Base-by-base conservation (phyloP, 441 rosid species). In the Lepidium campestre region DNA sequence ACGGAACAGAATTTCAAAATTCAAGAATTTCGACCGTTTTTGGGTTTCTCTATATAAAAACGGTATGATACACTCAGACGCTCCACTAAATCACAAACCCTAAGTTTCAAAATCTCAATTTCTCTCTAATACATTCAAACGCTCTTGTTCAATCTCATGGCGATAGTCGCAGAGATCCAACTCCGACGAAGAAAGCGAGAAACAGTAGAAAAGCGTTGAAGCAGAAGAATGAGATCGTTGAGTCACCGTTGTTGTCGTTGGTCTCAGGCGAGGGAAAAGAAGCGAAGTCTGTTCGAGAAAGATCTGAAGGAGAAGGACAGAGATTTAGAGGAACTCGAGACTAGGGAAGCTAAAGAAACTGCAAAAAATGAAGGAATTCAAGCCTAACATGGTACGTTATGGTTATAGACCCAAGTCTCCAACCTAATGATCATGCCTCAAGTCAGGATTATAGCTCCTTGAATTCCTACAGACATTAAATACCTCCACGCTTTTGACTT, bases 281-380 rank as follows among this genome's bases (percentile, higher is more conserved):
- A 29, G 29, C 31, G 29, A 67, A 64, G 71, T 79, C 88, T n/a
- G 6, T 85, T 86, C 19, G 96, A 85, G 78, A 75, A 79, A 58
- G 93, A 84, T n/a, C 34, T 92, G 87, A 74, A 87, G 80, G 91
- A 85, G 83, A 88, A 72, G n/a, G n/a, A n/a, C n/a, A n/a, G n/a
- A 67, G 90, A 88, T 35, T n/a, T n/a, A n/a, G 90, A 90, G 76
- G 96, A 87, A 76, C 78, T 90, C 8, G 93, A 80, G 74, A 79
- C 46, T n/a, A n/a, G n/a, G n/a, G n/a, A n/a, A n/a, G n/a, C n/a
- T n/a, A 23, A 23, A 3, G 3, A 23, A 23, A 23, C 27, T 23
- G 4, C 27, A 23, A 23, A 23, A 23, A 5, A 23, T 23, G 27
- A 23, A 23, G 27, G 27, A 23, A 23, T 23, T 23, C 27, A 23